Evolutionary conservation across 1,284 basidiomycete species (phyloP).

Genomic region (Agaricales sp.): DNA sequence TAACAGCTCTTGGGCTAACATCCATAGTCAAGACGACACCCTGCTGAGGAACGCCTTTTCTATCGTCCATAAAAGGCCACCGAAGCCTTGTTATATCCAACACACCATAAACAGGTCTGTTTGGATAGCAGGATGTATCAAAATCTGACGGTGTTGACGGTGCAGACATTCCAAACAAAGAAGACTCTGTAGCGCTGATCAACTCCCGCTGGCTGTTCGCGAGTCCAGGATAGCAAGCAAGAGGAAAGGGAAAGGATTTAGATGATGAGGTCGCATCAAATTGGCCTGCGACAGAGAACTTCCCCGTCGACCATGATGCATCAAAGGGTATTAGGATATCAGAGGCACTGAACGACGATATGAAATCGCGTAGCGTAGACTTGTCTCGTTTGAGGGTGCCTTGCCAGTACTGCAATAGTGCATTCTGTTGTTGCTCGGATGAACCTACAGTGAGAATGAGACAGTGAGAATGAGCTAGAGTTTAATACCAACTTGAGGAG

Average conservation of each 20-base stretch:
- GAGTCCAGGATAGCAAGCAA: slow-evolving; percentile 48
- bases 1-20: slow-evolving; percentile 32
- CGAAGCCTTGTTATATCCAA: slow-evolving; percentile 45
- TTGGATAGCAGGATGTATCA: slow-evolving; percentile 38
- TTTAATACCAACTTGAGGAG: slow-evolving; percentile 4
- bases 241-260: slow-evolving; percentile 40
- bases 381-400: slow-evolving; percentile 35
- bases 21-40: slow-evolving; percentile 35
- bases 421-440: slow-evolving; percentile 37
- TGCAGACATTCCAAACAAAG: slow-evolving; percentile 36
- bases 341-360: slow-evolving; percentile 33
- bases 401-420: slow-evolving; percentile 47
- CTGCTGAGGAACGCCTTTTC: slow-evolving; percentile 33
- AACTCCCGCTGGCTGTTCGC: slow-evolving; percentile 24
- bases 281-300: slow-evolving; percentile 26
- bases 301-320: slow-evolving; percentile 26
- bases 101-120: slow-evolving; percentile 52
- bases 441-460: slow-evolving; percentile 30
- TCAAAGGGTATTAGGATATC: slow-evolving; percentile 54
- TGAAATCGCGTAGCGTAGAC: slow-evolving; percentile 32
- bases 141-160: slow-evolving; percentile 25
- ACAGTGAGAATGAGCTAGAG: slow-evolving; percentile 7
- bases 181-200: slow-evolving; percentile 36
- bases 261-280: slow-evolving; percentile 27
- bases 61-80: slow-evolving; percentile 40